Conservation (phyloP, 2,329 filamentous ascomycete genomes). For the Hypoxylon sp. region DNA sequence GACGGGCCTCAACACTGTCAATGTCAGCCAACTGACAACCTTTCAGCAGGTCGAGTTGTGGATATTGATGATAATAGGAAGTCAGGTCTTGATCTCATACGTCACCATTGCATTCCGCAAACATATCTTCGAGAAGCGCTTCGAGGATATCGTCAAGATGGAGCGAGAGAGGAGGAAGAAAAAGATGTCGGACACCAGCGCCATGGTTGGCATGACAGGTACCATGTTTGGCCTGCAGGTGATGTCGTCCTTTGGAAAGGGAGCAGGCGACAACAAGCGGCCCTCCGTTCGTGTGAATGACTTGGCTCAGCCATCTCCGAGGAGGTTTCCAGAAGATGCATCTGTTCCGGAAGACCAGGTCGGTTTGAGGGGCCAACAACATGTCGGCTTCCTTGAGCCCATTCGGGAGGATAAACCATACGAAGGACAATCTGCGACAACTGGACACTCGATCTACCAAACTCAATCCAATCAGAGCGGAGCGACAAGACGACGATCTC, state of each 20-base stretch:
- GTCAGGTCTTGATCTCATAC: constrained; percentile 74
- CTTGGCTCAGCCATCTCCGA: constrained; percentile 14
- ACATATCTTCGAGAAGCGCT: constrained; percentile 71
- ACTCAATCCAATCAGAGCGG: constrained; percentile 43
- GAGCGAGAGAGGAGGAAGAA: constrained; percentile 52
- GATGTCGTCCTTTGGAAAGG: constrained; percentile 49
- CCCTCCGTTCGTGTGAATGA: constrained; percentile 16
- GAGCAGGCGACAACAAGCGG: constrained; percentile 29
- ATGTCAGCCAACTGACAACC: constrained; percentile 72
- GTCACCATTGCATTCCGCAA: constrained; percentile 72
- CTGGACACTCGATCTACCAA: constrained; percentile 44
- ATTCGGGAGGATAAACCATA: constrained; percentile 40
- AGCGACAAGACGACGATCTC: constrained; percentile 35
- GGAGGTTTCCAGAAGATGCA: constrained; percentile 17
- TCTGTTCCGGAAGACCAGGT: constrained; percentile 24
- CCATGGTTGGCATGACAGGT: constrained; percentile 45
- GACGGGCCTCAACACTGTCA: constrained; percentile 76
- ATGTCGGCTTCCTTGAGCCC: constrained; percentile 46
- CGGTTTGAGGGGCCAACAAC: constrained; percentile 30
- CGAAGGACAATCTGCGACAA: constrained; percentile 35
- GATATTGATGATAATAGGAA: constrained; percentile 73
- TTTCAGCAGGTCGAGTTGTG: constrained; percentile 77
- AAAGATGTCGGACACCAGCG: constrained; percentile 41
- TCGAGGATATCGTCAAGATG: constrained; percentile 64
- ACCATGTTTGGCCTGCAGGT: constrained; percentile 49